phyloP scores from a whole-genome alignment of 306 rosid species.

The Glycine soja region DNA sequence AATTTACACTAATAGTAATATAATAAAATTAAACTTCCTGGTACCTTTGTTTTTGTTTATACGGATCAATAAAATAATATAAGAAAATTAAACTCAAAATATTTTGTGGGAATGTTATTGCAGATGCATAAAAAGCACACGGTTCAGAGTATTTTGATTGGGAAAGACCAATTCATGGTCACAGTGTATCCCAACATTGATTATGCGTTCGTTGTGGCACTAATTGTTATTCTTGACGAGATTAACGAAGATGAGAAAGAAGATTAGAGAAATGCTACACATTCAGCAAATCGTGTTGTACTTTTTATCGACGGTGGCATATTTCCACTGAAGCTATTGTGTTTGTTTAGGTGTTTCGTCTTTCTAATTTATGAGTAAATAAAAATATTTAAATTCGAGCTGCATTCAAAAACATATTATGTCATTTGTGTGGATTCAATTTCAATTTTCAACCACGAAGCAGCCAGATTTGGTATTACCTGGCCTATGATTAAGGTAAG shows the following conservation, averaged over 20 bases:
- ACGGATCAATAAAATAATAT: no score
- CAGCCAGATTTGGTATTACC: no score
- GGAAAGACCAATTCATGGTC: conserved; percentile 56
- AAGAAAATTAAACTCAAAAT: no score
- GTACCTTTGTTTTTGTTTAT: no score
- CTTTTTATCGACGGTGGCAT: background rate
- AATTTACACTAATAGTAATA: background rate
- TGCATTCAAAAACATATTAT: background rate
- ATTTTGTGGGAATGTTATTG: conserved; percentile 9
- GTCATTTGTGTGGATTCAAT: no score
- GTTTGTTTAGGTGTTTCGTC: background rate
- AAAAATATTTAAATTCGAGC: background rate
- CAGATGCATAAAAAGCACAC: conserved; percentile 65
- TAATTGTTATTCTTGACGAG: conserved; percentile 57
- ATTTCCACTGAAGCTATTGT: background rate
- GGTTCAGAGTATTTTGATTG: conserved; percentile 50
- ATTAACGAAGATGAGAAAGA: conserved; percentile 26
- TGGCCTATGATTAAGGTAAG: no score
- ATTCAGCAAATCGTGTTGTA: background rate
- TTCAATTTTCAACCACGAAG: no score
- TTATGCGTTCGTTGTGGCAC: conserved; percentile 58
- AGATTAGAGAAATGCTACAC: background rate
- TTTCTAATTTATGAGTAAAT: background rate
- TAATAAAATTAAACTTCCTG: no score
- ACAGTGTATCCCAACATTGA: conserved; percentile 58